Conservation (phyloP, 73 alveolate genomes). For the Tetrahymena elliotti region DNA sequence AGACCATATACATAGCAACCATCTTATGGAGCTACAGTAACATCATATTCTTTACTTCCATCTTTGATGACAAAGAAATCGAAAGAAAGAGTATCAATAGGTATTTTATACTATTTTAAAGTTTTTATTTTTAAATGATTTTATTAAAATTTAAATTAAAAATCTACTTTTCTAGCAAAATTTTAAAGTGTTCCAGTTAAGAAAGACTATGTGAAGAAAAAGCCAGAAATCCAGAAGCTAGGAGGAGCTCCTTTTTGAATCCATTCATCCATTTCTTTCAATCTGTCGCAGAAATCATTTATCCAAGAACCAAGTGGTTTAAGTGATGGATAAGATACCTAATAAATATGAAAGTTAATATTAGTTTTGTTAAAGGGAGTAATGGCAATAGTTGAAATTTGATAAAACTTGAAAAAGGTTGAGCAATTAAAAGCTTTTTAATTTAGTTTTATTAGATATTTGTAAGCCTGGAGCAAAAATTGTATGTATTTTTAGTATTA, state of each 20-base stretch:
- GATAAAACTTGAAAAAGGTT: too few relatives aligned
- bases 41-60: conserved; percentile 76
- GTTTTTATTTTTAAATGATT: conserved; percentile 70
- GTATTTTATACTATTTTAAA: conserved; percentile 82
- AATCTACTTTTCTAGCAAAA: conserved; percentile 80
- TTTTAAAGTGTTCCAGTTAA: conserved; percentile 97
- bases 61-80: conserved; percentile 85
- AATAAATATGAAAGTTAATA: not conserved
- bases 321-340: conserved; percentile 90
- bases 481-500: too few relatives aligned
- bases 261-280: conserved; percentile 98
- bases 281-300: conserved; percentile 93
- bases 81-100: conserved; percentile 86
- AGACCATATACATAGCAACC: conserved; percentile 99
- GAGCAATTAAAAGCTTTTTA: too few relatives aligned
- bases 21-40: conserved; percentile 82
- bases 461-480: too few relatives aligned
- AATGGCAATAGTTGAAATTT: too few relatives aligned
- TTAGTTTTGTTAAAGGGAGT: too few relatives aligned
- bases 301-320: conserved; percentile 99
- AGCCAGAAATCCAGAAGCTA: conserved; percentile 99
- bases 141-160: not conserved
- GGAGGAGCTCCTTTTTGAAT: conserved; percentile 97
- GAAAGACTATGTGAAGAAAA: conserved; percentile 99
- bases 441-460: too few relatives aligned